phyloP scores from a whole-genome alignment of 306 rosid genomes.

The Vigna radiata region DNA sequence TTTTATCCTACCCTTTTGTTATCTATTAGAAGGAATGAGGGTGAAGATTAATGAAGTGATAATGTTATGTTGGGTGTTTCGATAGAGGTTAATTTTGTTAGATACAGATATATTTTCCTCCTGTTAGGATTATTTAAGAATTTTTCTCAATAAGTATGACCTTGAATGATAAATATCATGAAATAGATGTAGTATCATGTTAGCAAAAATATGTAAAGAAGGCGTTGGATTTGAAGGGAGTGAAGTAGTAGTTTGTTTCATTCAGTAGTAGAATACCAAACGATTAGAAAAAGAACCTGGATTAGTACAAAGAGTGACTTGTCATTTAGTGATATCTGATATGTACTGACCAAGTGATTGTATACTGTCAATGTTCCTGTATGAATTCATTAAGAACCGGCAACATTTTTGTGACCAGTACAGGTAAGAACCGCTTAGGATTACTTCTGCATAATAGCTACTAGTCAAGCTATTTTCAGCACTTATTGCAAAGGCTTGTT shows the following conservation, averaged over 20 bases:
- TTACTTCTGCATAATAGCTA: too few species aligned
- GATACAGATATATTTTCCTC: neutral
- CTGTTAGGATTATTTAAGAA: neutral
- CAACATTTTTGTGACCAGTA: too few species aligned
- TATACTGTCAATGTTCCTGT: too few species aligned
- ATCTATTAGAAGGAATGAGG: conserved; percentile 5
- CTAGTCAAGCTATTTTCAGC: too few species aligned
- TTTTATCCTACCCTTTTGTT: neutral
- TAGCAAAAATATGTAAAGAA: neutral
- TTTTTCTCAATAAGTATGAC: neutral
- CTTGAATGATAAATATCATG: neutral
- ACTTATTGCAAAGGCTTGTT: too few species aligned
- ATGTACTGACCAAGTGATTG: neutral
- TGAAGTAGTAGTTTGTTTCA: conserved; percentile 10
- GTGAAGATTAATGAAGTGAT: conserved; percentile 15
- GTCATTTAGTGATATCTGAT: neutral
- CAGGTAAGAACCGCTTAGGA: too few species aligned
- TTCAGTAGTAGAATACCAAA: neutral
- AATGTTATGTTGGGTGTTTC: neutral
- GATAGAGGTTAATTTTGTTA: conserved; percentile 3
- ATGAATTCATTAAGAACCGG: too few species aligned
- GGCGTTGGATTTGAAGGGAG: neutral
- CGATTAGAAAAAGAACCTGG: neutral
- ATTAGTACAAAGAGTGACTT: neutral
- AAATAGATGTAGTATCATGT: neutral